Percentiles rank a stretch among this genome's conserved stretches.
phyloP scores from a whole-genome alignment of 257 asterid genomes.

The Cruciata laevipes region DNA sequence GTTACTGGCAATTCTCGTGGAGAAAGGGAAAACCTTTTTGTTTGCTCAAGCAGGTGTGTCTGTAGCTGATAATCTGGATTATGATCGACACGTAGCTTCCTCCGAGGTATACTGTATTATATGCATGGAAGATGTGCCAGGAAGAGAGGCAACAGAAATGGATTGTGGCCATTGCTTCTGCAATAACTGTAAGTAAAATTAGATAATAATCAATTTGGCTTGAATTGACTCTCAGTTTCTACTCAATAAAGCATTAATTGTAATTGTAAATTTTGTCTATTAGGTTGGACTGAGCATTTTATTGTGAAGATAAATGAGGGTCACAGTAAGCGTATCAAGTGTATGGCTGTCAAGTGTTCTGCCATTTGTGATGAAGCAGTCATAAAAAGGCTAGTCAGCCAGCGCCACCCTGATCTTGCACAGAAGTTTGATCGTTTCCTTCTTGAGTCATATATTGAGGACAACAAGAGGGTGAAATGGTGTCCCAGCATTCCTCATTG shows the following conservation, averaged over 20 bases:
- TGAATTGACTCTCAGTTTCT: background rate
- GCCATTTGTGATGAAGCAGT: conserved; percentile 82
- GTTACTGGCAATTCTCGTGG: conserved; percentile 63
- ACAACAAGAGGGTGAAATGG: conserved; percentile 97
- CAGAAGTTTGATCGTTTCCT: conserved; percentile 90
- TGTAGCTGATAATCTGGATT: conserved; percentile 32
- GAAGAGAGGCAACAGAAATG: conserved; percentile 56
- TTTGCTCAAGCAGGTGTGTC: conserved; percentile 85
- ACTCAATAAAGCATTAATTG: background rate
- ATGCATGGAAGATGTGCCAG: conserved; percentile 72
- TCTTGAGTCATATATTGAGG: conserved; percentile 94
- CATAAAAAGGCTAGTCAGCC: conserved; percentile 55
- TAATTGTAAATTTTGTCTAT: conserved; percentile 7
- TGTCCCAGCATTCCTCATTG: conserved; percentile 98
- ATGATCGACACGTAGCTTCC: conserved; percentile 32
- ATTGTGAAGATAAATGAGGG: conserved; percentile 91
- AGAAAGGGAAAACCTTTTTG: conserved; percentile 67
- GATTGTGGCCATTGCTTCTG: conserved; percentile 96
- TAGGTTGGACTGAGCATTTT: conserved; percentile 99
- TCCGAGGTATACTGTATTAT: conserved; percentile 46
- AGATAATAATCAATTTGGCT: background rate
- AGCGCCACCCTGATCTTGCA: conserved; percentile 62
- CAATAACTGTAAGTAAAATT: conserved; percentile 59
- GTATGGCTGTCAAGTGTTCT: conserved; percentile 93
- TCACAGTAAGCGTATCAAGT: conserved; percentile 91